These are phyloP conservation scores for Firmiana major DNA, from an alignment of 345 rosid genomes.

Conservation along the genomic window DNA sequence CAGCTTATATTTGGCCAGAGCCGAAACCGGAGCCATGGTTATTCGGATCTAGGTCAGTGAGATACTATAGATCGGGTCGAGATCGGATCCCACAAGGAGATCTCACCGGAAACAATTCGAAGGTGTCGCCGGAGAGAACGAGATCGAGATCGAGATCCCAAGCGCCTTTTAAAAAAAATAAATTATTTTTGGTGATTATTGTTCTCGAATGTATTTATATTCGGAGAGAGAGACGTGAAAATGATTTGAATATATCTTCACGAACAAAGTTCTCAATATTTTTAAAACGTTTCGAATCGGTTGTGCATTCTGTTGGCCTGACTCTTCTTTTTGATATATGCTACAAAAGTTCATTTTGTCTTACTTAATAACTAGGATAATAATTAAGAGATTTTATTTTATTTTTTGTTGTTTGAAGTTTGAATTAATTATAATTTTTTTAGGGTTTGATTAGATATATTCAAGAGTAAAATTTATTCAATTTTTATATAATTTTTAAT, in stretches of 20 bases:
- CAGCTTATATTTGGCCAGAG: slow-evolving; percentile 91
- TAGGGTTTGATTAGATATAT: too few species aligned
- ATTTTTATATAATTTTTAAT: too few species aligned
- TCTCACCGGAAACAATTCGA: slow-evolving; percentile 28
- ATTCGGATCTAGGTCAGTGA: slow-evolving; percentile 25
- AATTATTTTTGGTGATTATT: background rate
- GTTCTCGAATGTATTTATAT: background rate
- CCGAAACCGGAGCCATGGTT: slow-evolving; percentile 76
- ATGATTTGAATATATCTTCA: background rate
- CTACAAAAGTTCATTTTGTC: too few species aligned
- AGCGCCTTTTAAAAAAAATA: too few species aligned
- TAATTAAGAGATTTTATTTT: too few species aligned
- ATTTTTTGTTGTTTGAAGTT: too few species aligned
- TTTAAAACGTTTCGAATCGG: background rate
- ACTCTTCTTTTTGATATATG: too few species aligned
- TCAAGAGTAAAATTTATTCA: too few species aligned
- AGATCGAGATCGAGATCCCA: slow-evolving; percentile 21
- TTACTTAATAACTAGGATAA: too few species aligned
- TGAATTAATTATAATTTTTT: too few species aligned
- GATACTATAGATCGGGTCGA: slow-evolving; percentile 16
- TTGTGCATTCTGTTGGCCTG: too few species aligned
- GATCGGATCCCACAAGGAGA: slow-evolving; percentile 23
- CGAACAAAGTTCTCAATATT: background rate
- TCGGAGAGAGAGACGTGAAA: background rate
- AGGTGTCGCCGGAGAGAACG: slow-evolving; percentile 34